Base-by-base conservation (phyloP, 164 flowering plant genomes). In the Kingdonia uniflora region DNA sequence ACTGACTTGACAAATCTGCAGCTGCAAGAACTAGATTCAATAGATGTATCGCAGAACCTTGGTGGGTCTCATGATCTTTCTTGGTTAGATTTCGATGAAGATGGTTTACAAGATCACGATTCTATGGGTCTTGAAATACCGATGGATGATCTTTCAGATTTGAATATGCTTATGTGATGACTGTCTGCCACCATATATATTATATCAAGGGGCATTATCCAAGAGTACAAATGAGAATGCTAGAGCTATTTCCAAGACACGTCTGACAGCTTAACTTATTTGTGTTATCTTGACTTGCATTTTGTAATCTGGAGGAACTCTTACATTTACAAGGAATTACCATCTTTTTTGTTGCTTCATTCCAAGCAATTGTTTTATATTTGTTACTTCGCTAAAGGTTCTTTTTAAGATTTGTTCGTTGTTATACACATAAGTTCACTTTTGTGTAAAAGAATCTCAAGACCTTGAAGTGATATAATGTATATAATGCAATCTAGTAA, bases 141-240 rank as follows among this genome's bases (percentile, higher is more conserved):
- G 24, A 76, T 84, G 92, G 88, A 84, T 55, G 87, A 84, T 57
- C 80, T 81, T 12, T 69, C 80, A 8, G 80, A 76, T 6, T 59
- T 82, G 60, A 73, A 73, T 63, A 72, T 79, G 80, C 48, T 78
- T 56, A 59, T 66, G 8, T 78, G 67, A 73, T 49, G 67, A 61
- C 23, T 19, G 48, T 24, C 60, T 29, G 8, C 6, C 26, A 65
- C 50, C 69, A 71, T 29, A 29, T 8, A 29, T n/a, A n/a, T n/a
- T 73, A 75, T 56, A 65, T 71, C 65, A 56, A 54, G 65, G 50
- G 61, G 62, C 64, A 52, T 46, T 59, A 55, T 49, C 56, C 50
- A 43, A 58, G 58, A 56, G 51, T 62, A 68, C 51, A 59, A 72
- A 61, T 52, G 59, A 57, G 55, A 63, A 21, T 49, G 56, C 57